A percentile compares a stretch with the other conserved stretches of the same genome.
These are phyloP conservation scores for Oenanthe sinensis DNA, from an alignment of 129 eudicot species.

Conservation along the genomic window DNA sequence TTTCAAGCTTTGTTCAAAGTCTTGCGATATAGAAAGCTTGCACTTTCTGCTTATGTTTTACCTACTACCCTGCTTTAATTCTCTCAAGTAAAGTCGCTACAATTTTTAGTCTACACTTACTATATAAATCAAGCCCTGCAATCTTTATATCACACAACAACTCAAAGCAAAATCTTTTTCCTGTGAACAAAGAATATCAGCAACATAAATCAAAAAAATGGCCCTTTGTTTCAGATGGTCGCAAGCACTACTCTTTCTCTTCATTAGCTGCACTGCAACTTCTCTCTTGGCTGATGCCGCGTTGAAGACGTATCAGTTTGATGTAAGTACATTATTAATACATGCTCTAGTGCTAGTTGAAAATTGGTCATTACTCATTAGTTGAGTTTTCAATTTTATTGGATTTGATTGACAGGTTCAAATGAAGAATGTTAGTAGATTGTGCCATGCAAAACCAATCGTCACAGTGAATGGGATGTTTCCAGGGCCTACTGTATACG, in stretches of 20 bases:
- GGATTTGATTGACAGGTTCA: slow-evolving; percentile 23
- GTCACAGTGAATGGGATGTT: slow-evolving; percentile 40
- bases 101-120: background rate
- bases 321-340: slow-evolving; percentile 26
- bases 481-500: slow-evolving; percentile 51
- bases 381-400: background rate
- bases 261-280: background rate
- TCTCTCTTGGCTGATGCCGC: slow-evolving; percentile 25
- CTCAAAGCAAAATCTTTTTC: background rate
- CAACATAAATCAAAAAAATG: background rate
- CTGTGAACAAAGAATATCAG: background rate
- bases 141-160: background rate
- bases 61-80: background rate
- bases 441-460: slow-evolving; percentile 48
- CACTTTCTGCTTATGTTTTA: slow-evolving; percentile 1
- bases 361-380: background rate
- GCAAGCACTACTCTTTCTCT: slow-evolving; percentile 2
- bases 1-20: slow-evolving; percentile 21
- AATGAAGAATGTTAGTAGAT: slow-evolving; percentile 43
- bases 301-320: slow-evolving; percentile 38
- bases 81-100: background rate
- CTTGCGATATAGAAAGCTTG: background rate
- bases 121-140: background rate
- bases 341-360: background rate
- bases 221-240: background rate